These are phyloP conservation scores for Kluyveromyces sp. DNA, from an alignment of 1,139 yeast species.

Conservation along the genomic window DNA sequence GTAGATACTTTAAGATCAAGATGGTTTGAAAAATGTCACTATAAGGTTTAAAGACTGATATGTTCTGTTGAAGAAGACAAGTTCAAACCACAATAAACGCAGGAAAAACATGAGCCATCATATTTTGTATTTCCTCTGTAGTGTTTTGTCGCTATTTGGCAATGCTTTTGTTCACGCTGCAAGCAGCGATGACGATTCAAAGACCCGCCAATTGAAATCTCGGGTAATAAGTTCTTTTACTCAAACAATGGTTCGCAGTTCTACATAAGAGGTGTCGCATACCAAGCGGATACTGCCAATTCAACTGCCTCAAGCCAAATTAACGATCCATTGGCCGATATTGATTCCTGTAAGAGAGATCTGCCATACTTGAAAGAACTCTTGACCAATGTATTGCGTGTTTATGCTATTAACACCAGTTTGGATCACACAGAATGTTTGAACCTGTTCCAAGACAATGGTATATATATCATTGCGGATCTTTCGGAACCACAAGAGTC, in stretches of 20 bases:
- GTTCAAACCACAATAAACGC: too few relatives aligned
- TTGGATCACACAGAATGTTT: conserved; percentile 63
- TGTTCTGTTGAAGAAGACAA: too few relatives aligned
- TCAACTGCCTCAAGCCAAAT: conserved; percentile 38
- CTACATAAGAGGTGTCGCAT: conserved; percentile 69
- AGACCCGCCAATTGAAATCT: conserved; percentile 42
- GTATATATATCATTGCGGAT: conserved; percentile 71
- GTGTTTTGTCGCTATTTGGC: neutral
- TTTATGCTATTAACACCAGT: conserved; percentile 65
- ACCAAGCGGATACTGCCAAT: conserved; percentile 63
- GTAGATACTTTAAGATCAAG: too few relatives aligned
- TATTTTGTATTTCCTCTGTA: neutral
- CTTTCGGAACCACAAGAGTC: conserved; percentile 61
- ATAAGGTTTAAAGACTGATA: too few relatives aligned
- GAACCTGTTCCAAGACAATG: conserved; percentile 60
- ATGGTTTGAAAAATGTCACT: too few relatives aligned
- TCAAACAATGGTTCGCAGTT: conserved; percentile 70
- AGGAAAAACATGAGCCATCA: neutral
- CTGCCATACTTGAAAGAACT: conserved; percentile 54
- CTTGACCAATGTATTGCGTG: conserved; percentile 62
- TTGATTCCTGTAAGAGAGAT: conserved; percentile 65
- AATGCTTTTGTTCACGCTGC: neutral
- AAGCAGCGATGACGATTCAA: conserved; percentile 7
- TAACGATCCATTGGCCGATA: conserved; percentile 69
- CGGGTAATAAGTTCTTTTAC: conserved; percentile 67